These are phyloP conservation scores for Liquidambar formosana DNA, from an alignment of 164 flowering plant species.

Conservation along the genomic window DNA sequence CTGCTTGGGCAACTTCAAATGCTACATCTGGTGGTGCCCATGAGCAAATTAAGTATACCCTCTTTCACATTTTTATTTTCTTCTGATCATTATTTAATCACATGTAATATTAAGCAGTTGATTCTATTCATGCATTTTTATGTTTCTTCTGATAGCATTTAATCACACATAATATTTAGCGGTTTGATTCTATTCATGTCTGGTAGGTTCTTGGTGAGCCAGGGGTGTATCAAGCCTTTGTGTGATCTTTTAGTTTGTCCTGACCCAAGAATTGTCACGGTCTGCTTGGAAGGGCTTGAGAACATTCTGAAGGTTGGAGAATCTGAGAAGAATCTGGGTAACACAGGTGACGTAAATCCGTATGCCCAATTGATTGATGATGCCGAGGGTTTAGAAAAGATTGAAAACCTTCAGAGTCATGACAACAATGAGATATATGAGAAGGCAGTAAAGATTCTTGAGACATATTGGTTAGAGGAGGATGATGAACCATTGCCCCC, in stretches of 20 bases:
- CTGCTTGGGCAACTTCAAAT: conserved; percentile 69
- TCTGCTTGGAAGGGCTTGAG: conserved; percentile 75
- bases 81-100: background rate
- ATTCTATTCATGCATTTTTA: background rate
- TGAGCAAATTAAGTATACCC: conserved; percentile 53
- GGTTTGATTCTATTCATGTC: background rate
- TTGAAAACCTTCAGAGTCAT: conserved; percentile 69
- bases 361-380: conserved; percentile 68
- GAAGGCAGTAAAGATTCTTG: conserved; percentile 72
- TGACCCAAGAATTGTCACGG: conserved; percentile 67
- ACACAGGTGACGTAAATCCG: conserved; percentile 42
- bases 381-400: conserved; percentile 70
- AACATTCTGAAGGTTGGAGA: conserved; percentile 75
- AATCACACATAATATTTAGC: background rate
- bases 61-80: background rate
- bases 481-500: conserved; percentile 52
- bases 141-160: background rate
- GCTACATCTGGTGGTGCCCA: conserved; percentile 58
- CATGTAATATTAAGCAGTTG: background rate
- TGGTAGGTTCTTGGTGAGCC: conserved; percentile 49
- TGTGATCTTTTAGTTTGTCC: conserved; percentile 70
- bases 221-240: conserved; percentile 65
- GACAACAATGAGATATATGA: conserved; percentile 77
- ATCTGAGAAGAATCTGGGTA: conserved; percentile 53
- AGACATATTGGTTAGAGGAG: conserved; percentile 70